Conservation (phyloP, 345 rosid genomes). For the Salix udensis region DNA sequence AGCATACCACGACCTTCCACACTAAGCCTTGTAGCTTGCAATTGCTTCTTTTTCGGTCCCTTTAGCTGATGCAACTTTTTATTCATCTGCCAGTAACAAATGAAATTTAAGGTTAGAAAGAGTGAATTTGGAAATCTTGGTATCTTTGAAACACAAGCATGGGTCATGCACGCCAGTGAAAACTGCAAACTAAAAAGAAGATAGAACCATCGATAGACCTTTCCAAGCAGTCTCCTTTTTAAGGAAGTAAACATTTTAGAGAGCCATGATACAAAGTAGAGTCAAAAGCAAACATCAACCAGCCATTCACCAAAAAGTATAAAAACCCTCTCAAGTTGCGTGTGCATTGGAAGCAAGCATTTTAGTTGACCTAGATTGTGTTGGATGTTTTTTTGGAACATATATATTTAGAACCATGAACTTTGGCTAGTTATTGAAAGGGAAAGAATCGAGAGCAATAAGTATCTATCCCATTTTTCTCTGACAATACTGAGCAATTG, state of each 20-base stretch:
- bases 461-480: background rate
- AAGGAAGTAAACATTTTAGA: background rate
- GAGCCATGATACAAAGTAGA: background rate
- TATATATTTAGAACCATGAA: background rate
- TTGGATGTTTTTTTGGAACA: background rate
- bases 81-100: conserved; percentile 60
- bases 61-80: conserved; percentile 94
- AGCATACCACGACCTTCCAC: conserved; percentile 98
- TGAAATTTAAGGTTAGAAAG: background rate
- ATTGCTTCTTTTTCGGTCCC: conserved; percentile 84
- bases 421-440: no score
- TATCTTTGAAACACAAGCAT: background rate
- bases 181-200: background rate
- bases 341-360: background rate
- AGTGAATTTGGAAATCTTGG: background rate
- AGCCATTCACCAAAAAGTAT: background rate
- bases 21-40: conserved; percentile 88
- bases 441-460: background rate
- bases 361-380: background rate
- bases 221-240: background rate
- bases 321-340: background rate
- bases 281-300: background rate
- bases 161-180: background rate
- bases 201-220: background rate
- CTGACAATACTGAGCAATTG: background rate